Evolutionary conservation across 2,329 filamentous ascomycete species (phyloP), one percentile per base, ranked within the genome.

Genomic region (Hymenoscyphus linearis): DNA sequence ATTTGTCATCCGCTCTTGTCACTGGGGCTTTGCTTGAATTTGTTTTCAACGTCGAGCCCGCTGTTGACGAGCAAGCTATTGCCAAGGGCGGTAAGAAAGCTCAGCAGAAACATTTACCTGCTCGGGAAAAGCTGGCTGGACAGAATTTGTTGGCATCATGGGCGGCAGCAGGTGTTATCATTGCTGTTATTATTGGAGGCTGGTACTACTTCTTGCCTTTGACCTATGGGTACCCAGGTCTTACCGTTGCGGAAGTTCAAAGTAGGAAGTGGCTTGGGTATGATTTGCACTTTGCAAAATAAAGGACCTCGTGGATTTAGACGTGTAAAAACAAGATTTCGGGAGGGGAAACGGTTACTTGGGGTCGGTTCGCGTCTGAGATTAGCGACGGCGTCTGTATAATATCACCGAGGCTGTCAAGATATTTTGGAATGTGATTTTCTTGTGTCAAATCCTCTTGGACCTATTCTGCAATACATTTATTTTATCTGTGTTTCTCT

Each of bases 211-310:
- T 96, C 80, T 84, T 96, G 66, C 95, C 95, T 22, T 79, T 99
- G 72, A 99, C 95, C 1, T 99, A 99, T 74, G 95, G 95, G 59
- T 93, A 90, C 74, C 95, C 95, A 4, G 93, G 93, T 36, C 82
- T 99, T 71, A 85, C 81, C 60, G 88, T 96, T 18, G 85, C 87
- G 13, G 81, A 91, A 73, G 89, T 99, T 34, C 77, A 89, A 65
- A 83, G 87, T 65, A 87, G 95, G 75, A 97, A 97, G 81, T 98
- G 93, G 93, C 82, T 99, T 67, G 90, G 90, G 66, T 99, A 98
- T 74, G 95, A 99, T 75, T 82, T 99, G 74, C 95, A 99, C 79
- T 99, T 99, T 80, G 95, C 95, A 62, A 99, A 99, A 85, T 99
- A 73, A 60, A 64, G 53, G 52, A 35, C 16, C 25, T 7, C 44